These are phyloP conservation scores for Mycosphaerella arachidis DNA, from an alignment of 2,329 filamentous ascomycete genomes.

Conservation along the genomic window DNA sequence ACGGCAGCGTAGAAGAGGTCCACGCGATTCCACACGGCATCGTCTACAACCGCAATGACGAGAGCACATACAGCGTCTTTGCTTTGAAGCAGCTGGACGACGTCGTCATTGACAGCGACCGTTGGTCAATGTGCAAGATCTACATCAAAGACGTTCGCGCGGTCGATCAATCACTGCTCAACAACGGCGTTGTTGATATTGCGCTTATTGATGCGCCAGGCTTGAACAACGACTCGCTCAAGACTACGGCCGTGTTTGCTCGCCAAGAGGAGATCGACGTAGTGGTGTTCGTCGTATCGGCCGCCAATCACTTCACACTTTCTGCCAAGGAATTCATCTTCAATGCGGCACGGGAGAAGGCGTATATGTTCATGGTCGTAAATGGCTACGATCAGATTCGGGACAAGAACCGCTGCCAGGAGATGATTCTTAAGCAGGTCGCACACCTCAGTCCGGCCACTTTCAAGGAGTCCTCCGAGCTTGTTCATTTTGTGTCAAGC, in stretches of 20 bases:
- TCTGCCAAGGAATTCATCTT: constrained; percentile 98
- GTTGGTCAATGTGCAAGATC: constrained; percentile 92
- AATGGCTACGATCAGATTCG: constrained; percentile 94
- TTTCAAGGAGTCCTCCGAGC: constrained; percentile 82
- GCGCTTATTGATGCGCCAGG: constrained; percentile 95
- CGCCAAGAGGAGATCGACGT: constrained; percentile 98
- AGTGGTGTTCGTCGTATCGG: constrained; percentile 95
- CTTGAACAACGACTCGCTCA: constrained; percentile 90
- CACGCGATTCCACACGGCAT: constrained; percentile 84
- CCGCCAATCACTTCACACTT: constrained; percentile 94
- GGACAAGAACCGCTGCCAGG: constrained; percentile 85
- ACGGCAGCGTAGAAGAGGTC: constrained; percentile 86
- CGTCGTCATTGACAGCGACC: constrained; percentile 82
- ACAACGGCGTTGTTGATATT: constrained; percentile 97
- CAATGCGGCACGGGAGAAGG: constrained; percentile 92
- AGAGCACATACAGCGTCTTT: constrained; percentile 90
- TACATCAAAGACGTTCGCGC: constrained; percentile 87
- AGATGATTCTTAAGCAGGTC: constrained; percentile 89
- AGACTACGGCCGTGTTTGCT: constrained; percentile 95
- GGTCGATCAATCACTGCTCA: constrained; percentile 88
- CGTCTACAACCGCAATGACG: constrained; percentile 81
- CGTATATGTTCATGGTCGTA: constrained; percentile 98
- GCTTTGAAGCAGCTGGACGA: constrained; percentile 72
- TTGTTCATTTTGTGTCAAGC: constrained; percentile 97
- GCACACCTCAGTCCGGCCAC: constrained; percentile 83